Base-by-base conservation (phyloP, 73 alveolate species). In the Blepharisma stoltei region DNA sequence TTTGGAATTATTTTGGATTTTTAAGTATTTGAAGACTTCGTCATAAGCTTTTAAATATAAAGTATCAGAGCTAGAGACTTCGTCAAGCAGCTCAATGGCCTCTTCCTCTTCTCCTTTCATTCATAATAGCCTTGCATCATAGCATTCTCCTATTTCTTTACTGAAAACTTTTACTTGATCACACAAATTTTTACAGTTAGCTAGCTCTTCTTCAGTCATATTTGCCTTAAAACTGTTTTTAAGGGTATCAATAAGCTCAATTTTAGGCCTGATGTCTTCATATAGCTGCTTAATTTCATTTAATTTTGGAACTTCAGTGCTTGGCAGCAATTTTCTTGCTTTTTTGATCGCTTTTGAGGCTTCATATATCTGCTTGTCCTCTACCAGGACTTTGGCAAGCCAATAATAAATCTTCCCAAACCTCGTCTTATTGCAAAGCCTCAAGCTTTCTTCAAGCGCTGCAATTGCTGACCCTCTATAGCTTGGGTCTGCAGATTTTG, bases 401-500 rank as follows among this genome's bases (percentile, higher is more conserved):
- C 37, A 25, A 25, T 60, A 60, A 25, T 60, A 60, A 60, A 60
- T 60, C 18, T 25, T 60, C 4, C 37, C 45, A 18, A 11, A 18
- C 23, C 73, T n/a, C 14, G 73, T 14, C 2, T 60, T 25, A 25
- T 60, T 38, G 2, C 48, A 60, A 60, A 60, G 73, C 23, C 73
- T 14, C 23, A 60, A 2, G 2, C 14, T 8, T 9, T 60, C 73
- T 18, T 9, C 18, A n/a, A 60, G 38, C 0, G 14, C 23, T 38
- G 46, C 73, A 14, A 14, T 60, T 20, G 73, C 73, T 18, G 23
- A 8, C 14, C 73, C 73, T 20, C 46, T 25, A 60, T 20, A 60
- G 11, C 46, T 38, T n/a, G 23, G 23, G 46, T 60, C 73, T 25
- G 14, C 73, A 9, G 73, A 60, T 38, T 14, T 18, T 0, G 23